Base-by-base conservation (phyloP, 2,329 filamentous ascomycete species). In the Periconia macrospinosa region DNA sequence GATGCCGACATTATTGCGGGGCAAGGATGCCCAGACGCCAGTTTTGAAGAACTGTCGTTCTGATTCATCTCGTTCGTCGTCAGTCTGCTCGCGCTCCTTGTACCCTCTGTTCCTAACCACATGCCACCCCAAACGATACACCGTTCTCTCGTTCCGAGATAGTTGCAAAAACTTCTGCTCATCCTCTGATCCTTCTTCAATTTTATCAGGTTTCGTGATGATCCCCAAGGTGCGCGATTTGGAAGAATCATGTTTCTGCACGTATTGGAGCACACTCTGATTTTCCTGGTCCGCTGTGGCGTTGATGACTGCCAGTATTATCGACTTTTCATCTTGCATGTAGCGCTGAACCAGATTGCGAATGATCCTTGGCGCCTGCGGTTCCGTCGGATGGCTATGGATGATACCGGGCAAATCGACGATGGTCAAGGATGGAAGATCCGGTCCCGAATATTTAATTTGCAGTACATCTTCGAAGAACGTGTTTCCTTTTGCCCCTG, bases 381-480 rank as follows among this genome's bases (percentile, higher is more conserved):
- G 68, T 69, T 1, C 77, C 67, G 37, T 76, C n/a, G 74, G 79
- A n/a, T 77, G 70, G 0, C 76, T 75, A 30, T 80, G 75, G 48
- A 85, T 81, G 9, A 86, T 68, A 1, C 82, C 82, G 0, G 83
- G 82, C 3, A 85, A 73, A 55, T 86, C 83, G 11, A 85, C 81
- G 0, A 85, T 68, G 0, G 79, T 84, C 9, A 85, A 67, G 1
- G 79, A 77, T 1, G 75, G 73, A 6, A 68, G 58, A 30, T 70
- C 59, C 14, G 65, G 69, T 8, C 70, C 73, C 30, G 57, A 58
- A 13, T 72, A 65, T 20, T 63, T 59, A 43, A 74, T 65, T 10
- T 60, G 53, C 10, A 74, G 47, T 14, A 69, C 58, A 46, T 73
- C 69, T 6, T 66, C 53, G 17, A 56, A 63, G 48, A 71, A 63